Evolutionary conservation across 306 rosid species (phyloP).

Genomic region (Quercus aquifolioides): DNA sequence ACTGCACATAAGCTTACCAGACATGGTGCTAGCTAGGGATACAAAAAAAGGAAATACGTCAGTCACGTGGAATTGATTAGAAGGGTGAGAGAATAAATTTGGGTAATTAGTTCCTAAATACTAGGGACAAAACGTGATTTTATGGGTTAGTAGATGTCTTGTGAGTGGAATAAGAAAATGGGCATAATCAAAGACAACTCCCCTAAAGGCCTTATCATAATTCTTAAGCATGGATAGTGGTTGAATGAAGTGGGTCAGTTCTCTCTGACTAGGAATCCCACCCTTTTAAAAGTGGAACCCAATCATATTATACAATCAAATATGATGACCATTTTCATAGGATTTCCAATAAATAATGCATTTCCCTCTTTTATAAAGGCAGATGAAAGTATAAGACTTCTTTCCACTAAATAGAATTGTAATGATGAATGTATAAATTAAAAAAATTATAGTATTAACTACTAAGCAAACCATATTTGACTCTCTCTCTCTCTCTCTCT

Average conservation of each 20-base stretch:
- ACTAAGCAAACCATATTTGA: constrained; percentile 37
- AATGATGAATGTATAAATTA: not conserved
- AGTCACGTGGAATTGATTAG: not conserved
- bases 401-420: constrained; percentile 7
- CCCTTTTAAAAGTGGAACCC: constrained; percentile 35
- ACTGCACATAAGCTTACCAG: not conserved
- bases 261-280: constrained; percentile 56
- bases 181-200: constrained; percentile 1
- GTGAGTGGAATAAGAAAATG: constrained; percentile 24
- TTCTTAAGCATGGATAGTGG: constrained; percentile 29
- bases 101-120: not conserved
- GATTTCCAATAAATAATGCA: constrained; percentile 38
- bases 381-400: not conserved
- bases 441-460: not conserved
- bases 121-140: constrained; percentile 24
- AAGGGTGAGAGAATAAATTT: not conserved
- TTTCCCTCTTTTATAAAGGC: not conserved
- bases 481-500: not conserved
- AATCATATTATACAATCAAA: constrained; percentile 28
- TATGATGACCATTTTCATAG: constrained; percentile 19
- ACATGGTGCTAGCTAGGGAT: not conserved
- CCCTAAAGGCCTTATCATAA: constrained; percentile 1
- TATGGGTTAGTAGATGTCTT: constrained; percentile 20
- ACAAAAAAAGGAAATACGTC: not conserved
- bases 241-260: constrained; percentile 24